Percentiles rank a stretch among this genome's conserved stretches.
phyloP scores from a whole-genome alignment of 2,329 filamentous ascomycete genomes.

The Aspergillus neoniger region DNA sequence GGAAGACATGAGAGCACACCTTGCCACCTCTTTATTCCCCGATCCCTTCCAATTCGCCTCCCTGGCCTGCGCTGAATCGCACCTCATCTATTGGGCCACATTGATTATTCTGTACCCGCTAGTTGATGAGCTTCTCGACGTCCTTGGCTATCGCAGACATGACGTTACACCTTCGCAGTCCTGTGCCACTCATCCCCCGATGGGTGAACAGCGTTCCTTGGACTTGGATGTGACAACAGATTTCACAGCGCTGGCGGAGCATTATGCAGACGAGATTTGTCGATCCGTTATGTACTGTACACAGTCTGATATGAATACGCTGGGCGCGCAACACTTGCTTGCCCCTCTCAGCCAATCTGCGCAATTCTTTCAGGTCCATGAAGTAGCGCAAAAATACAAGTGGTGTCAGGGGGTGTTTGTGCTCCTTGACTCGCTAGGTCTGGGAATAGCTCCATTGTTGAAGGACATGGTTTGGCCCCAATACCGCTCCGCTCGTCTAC shows the following conservation, averaged over 20 bases:
- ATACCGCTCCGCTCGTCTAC: constrained; percentile 16
- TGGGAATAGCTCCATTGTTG: constrained; percentile 22
- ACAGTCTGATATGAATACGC: constrained; percentile 24
- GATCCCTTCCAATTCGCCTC: constrained; percentile 16
- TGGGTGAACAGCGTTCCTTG: neutral
- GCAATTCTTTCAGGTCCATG: constrained; percentile 22
- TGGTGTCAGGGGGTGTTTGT: constrained; percentile 26
- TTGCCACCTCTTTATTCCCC: constrained; percentile 16
- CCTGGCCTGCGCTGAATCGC: constrained; percentile 21
- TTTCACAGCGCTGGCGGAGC: constrained; percentile 19
- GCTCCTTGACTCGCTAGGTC: constrained; percentile 16
- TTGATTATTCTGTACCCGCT: constrained; percentile 24
- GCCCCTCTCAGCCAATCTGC: constrained; percentile 23
- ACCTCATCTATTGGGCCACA: constrained; percentile 21
- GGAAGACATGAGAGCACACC: constrained; percentile 16
- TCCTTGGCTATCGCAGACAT: constrained; percentile 8
- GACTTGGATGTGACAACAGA: constrained; percentile 3
- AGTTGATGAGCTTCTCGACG: constrained; percentile 20
- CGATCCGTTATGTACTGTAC: constrained; percentile 22
- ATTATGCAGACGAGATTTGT: constrained; percentile 24
- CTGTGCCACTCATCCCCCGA: neutral
- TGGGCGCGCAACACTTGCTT: constrained; percentile 21
- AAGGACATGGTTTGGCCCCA: constrained; percentile 27
- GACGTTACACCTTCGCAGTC: constrained; percentile 4
- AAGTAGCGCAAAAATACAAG: constrained; percentile 15